Evolutionary conservation across 495 filamentous ascomycete species (phyloP), one percentile per base, ranked within the genome.

Genomic region (Oidiodendron maius): DNA sequence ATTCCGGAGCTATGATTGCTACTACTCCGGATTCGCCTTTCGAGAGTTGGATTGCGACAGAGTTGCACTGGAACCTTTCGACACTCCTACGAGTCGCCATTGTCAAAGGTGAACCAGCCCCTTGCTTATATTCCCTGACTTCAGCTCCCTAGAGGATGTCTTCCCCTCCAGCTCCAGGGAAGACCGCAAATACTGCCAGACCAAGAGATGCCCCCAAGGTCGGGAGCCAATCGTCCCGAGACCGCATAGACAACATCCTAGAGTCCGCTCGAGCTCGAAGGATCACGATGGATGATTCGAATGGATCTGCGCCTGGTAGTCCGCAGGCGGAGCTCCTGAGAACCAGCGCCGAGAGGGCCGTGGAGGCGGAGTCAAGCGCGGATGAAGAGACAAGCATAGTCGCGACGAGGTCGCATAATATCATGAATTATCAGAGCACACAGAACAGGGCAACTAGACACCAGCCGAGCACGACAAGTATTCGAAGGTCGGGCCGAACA

Each of bases 311-410:
- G 5, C 20, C 20, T 10, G 6, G 23, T 5, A 2, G 20, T n/a
- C 12, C 13, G 5, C 10, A n/a, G 24, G 12, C 10, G 17, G 22
- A 40, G 11, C 12, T 9, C 28, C 9, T 4, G 15, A 43, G 28
- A n/a, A 18, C 20, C 2, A 5, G 16, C 4, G 32, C 26, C 15
- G 17, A 39, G 12, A 15, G 39, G 11, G 11, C 32, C 2, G 47
- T 42, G 10, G 47, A 50, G 17, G 28, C 23, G 21, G 55, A 60
- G 49, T 53, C 49, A 30, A 60, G 57, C 44, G 57, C 57, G 21
- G 57, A 60, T 26, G 57, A 60, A 46, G 40, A 44, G 40, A 60
- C 57, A 26, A 38, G 42, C 30, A 56, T 60, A 12, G 36, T 60
- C 1, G 11, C 37, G 12, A 44, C 23, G 1, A 47, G 52, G 9